Base-by-base conservation (phyloP, 345 rosid species). In the Aethionema arabicum region DNA sequence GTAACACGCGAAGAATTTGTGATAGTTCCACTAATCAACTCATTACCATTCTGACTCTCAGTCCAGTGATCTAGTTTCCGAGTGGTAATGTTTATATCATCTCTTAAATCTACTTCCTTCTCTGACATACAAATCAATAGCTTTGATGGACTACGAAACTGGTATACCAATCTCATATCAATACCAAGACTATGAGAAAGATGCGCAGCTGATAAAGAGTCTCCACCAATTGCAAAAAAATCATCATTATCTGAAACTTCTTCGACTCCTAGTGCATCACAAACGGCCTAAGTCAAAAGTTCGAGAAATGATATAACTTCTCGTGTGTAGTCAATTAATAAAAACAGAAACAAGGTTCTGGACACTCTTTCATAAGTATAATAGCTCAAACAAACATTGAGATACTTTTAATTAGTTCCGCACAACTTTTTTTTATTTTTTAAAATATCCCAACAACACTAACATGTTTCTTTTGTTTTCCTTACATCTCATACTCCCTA, bases 211-310 rank as follows among this genome's bases (percentile, higher is more conserved):
- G 91, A 52, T 52, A 93, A 65, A 42, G 99, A 93, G 76, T 86
- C 83, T 64, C 99, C 99, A 66, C 97, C 99, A 69, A 87, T 74
- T 42, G 57, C 60, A 76, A 93, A 93, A 79, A 93, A 93, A 80
- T 93, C 83, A 56, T 80, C 95, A 73, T 81, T 79, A 32, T 73
- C 77, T 53, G 82, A 79, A 65, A 93, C 79, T 64, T 80, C 90
- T 73, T 80, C 74, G 50, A 85, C 76, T 85, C 80, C 61, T 76
- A 90, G 63, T 69, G 82, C 87, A 52, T 84, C 82, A 79, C 80
- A 77, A 79, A 87, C 76, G 43, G 90, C 96, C 99, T 92, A 78
- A 39, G 48, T 31, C 59, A 71, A 66, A 74, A 58, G 38, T 42
- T 47, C 14, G 44, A 47, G 44, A 65, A 35, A 59, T 71, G 8